Conservation (phyloP, 2,329 filamentous ascomycete species). For the Stemphylium vesicarium region DNA sequence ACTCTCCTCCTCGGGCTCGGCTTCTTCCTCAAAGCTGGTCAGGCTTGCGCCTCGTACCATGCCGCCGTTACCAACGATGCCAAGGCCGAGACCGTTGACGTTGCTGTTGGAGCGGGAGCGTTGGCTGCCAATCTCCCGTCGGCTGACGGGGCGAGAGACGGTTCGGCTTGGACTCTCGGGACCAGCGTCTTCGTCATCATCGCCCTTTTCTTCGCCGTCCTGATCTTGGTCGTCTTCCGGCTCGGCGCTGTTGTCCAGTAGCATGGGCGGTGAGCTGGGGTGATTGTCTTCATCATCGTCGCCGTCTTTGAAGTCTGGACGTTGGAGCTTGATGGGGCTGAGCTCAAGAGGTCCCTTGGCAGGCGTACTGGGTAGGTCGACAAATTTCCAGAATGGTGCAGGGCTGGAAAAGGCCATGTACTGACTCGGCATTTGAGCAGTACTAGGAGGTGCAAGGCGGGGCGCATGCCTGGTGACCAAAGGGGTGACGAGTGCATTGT, state of each 20-base stretch:
- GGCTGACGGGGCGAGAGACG: conserved; percentile 44
- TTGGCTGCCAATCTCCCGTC: conserved; percentile 35
- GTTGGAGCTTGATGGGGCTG: conserved; percentile 46
- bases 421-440: conserved; percentile 79
- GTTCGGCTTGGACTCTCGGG: conserved; percentile 45
- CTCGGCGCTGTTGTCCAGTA: conserved; percentile 33
- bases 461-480: conserved; percentile 76
- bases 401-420: conserved; percentile 87
- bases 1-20: conserved; percentile 53
- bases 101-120: conserved; percentile 43
- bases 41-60: conserved; percentile 47
- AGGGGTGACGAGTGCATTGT: conserved; percentile 63
- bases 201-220: conserved; percentile 37
- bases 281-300: conserved; percentile 39
- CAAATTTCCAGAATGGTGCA: conserved; percentile 88
- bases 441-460: conserved; percentile 78
- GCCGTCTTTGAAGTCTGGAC: conserved; percentile 38
- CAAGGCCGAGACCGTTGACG: conserved; percentile 32
- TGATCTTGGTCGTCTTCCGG: conserved; percentile 42
- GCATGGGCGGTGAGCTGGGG: conserved; percentile 44
- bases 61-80: conserved; percentile 32
- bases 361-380: conserved; percentile 77
- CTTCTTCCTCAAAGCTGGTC: conserved; percentile 47
- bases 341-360: conserved; percentile 52
- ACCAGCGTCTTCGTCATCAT: conserved; percentile 43